Evolutionary conservation across 2,329 filamentous ascomycete species (phyloP).

Genomic region (Aspergillus sp.): DNA sequence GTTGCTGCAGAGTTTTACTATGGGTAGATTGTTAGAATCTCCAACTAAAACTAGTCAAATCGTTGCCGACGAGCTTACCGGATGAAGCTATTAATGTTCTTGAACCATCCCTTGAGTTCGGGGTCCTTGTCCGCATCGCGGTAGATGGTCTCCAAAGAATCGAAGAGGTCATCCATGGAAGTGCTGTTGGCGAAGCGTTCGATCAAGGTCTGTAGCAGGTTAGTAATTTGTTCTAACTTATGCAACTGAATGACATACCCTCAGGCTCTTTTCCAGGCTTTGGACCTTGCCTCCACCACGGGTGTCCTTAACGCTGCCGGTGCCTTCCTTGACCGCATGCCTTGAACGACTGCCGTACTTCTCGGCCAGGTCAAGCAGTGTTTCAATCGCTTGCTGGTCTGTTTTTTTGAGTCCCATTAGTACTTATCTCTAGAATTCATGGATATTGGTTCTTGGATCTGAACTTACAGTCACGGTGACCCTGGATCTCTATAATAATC

Average conservation of each 20-base stretch:
- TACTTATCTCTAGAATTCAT: not conserved
- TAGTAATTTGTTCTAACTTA: slow-evolving; percentile 29
- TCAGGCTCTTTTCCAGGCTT: slow-evolving; percentile 75
- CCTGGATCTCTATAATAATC: slow-evolving; percentile 95
- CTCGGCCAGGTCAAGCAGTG: slow-evolving; percentile 79
- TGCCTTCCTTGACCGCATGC: slow-evolving; percentile 62
- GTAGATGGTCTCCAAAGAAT: slow-evolving; percentile 82
- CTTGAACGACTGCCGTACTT: slow-evolving; percentile 77
- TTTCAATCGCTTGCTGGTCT: slow-evolving; percentile 86
- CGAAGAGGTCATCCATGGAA: slow-evolving; percentile 81
- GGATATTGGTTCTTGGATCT: not conserved
- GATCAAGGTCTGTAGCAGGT: slow-evolving; percentile 66
- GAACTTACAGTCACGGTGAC: slow-evolving; percentile 77
- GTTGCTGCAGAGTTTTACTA: slow-evolving; percentile 76
- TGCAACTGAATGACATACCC: slow-evolving; percentile 48
- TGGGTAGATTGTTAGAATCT: slow-evolving; percentile 6
- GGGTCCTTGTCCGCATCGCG: slow-evolving; percentile 80
- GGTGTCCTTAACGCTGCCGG: slow-evolving; percentile 70
- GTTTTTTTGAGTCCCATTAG: slow-evolving; percentile 8
- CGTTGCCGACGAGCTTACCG: slow-evolving; percentile 35
- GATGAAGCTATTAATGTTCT: slow-evolving; percentile 71
- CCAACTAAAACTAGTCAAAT: not conserved
- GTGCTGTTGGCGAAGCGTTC: slow-evolving; percentile 96
- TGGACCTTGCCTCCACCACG: slow-evolving; percentile 64
- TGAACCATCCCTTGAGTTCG: slow-evolving; percentile 89